Conservation (phyloP, 352 stramenopile genomes). For the Globisporangium takayamanum region DNA sequence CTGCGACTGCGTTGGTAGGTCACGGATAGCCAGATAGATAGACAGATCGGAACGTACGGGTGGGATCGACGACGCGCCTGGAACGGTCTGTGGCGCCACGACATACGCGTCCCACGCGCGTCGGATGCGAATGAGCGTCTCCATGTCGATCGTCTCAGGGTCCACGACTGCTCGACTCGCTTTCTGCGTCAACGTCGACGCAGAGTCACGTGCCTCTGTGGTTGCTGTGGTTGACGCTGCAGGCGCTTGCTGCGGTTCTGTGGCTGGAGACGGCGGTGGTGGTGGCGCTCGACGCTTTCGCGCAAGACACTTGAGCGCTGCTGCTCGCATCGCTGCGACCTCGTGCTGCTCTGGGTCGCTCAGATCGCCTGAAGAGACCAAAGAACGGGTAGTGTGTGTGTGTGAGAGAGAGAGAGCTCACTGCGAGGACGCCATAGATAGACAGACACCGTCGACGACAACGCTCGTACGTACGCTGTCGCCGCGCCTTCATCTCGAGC, state of each 20-base stretch:
- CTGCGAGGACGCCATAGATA: no score
- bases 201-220: background rate
- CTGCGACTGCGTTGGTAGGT: no score
- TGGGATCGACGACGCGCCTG: slow-evolving; percentile 25
- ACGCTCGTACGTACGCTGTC: slow-evolving; percentile 10
- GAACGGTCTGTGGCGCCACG: slow-evolving; percentile 6
- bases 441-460: no score
- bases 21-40: background rate
- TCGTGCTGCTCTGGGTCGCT: slow-evolving; percentile 4
- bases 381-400: background rate
- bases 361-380: slow-evolving; percentile 1
- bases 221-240: background rate
- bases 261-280: background rate
- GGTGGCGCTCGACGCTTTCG: background rate
- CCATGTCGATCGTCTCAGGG: slow-evolving; percentile 26
- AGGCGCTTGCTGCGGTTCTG: background rate
- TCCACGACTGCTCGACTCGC: slow-evolving; percentile 13
- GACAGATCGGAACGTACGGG: slow-evolving; percentile 14
- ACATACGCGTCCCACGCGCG: slow-evolving; percentile 23
- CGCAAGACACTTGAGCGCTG: slow-evolving; percentile 5
- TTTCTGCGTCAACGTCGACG: background rate
- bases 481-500: slow-evolving; percentile 13
- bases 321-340: background rate
- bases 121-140: slow-evolving; percentile 21
- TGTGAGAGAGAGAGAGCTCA: background rate